Evolutionary conservation across 2,329 filamentous ascomycete species (phyloP), one percentile per base, ranked within the genome.

Genomic region (Gaeumannomyces sp.): DNA sequence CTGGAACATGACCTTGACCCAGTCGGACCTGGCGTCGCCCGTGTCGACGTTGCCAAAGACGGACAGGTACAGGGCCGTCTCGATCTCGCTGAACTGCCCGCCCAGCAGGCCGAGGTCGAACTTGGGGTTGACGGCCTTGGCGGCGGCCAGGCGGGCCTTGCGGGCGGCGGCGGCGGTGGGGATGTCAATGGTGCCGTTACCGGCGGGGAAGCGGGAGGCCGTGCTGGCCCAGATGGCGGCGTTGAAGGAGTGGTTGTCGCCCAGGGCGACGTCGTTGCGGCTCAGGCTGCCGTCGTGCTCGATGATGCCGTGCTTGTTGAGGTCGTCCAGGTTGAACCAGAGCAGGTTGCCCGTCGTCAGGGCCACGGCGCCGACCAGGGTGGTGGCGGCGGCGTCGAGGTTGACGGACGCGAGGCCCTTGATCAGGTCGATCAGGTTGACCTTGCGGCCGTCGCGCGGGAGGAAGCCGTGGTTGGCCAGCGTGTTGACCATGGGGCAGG

Each of bases 271-370:
- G 62, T 76, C 74, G 8, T 74, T 69, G 19, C 74, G 69, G 2
- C 73, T 74, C 64, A 76, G 70, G 31, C 73, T 75, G 8, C 69
- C 69, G 63, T 75, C 74, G 67, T 76, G 74, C 67, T 76, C 74
- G 59, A 76, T 69, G 7, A 74, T 69, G 61, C 73, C 72, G 67
- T 75, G 73, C 50, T 67, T 69, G n/a, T 73, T 69, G 28, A 71
- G 70, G 65, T 75, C 70, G 50, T 70, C 63, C 27, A 75, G 68
- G 62, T 74, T 70, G 67, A 75, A 75, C 1, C 72, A 74, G n/a
- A 71, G 70, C 59, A 74, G 70, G 50, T 68, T 64, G 33, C 71
- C 70, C 7, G 74, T 61, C 22, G 70, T 68, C 31, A 65, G 67
- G 4, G 71, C 69, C 19, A 73, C 67, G 4, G 72, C 66, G n/a